Base-by-base conservation (phyloP, 2,329 filamentous ascomycete genomes). In the Diaporthe sp. region DNA sequence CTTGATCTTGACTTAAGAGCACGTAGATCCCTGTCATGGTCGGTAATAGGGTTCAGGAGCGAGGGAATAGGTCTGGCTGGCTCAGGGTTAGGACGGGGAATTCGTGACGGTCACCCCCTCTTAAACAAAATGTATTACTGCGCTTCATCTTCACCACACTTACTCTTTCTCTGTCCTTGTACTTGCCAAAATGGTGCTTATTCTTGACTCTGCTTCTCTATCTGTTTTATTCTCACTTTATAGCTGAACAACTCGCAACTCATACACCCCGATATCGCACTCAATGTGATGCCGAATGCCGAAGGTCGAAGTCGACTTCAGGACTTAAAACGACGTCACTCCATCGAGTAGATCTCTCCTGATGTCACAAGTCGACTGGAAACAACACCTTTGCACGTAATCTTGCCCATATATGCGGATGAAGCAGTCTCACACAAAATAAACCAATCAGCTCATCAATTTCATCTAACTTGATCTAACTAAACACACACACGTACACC, bases 261-360 rank as follows among this genome's bases (percentile, higher is more conserved):
- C 15, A 68, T 13, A 68, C 6, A 30, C n/a, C 33, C 64, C n/a
- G 33, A 38, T 28, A 54, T 54, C 22, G 22, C 47, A 52, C 30
- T 15, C 33, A 6, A 4, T 1, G 5, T 47, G 33, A 68, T 68
- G 33, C 64, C 64, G 64, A 68, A 54, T 68, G 64, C 64, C 64
- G 64, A 68, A 54, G n/a, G n/a, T 17, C 25, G 22, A 30, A 12
- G 30, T 40, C 57, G 35, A 60, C 57, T 40, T 25, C 13, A 28
- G 33, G 30, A 67, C 64, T 50, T 45, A 30, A 28, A 52, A 67
- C 30, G 45, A 68, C 64, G 64, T 68, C 64, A 54, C 64, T 45
- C n/a, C 45, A 38, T 67, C 33, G 52, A 19, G 64, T 28, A 30
- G 13, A 67, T 67, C 64, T 38, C 30, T 12, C 22, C 30, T 40